Base-by-base conservation (phyloP, 306 rosid genomes). In the Ziziphus jujuba region DNA sequence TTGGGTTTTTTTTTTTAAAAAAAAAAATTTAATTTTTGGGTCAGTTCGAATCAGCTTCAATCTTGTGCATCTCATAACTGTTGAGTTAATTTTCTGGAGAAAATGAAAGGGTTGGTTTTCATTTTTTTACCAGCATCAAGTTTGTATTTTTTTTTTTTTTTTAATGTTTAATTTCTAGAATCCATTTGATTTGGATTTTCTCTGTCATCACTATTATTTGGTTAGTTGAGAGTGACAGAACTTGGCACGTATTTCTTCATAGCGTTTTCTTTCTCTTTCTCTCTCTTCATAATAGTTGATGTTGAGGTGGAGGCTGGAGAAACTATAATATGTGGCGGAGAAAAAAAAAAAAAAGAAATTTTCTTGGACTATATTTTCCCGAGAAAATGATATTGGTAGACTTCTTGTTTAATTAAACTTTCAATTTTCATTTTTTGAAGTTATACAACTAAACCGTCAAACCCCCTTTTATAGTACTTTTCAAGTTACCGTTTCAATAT, bases 381-480 rank as follows among this genome's bases (percentile, higher is more conserved):
- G 43, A 65, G 63, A 59, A 77, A 65, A 52, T 45, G 9, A 44
- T 20, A 6, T 12, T 2, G 21, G 50, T 24, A 13, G 48, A 53
- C 24, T 17, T 43, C 13, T 57, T 45, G 13, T 38, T 63, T 11
- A 11, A 23, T 22, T 23, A n/a, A 31, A 28, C 33, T 24, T 51
- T 68, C 6, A 23, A 58, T 13, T 64, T 45, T 33, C 28, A 40
- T 43, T 44, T 34, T 63, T 72, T 45, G 13, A 12, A 55, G 59
- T 59, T 40, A 40, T 40, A 12, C 45, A 1, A 36, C 48, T 52
- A 62, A 53, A 40, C 51, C 25, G 52, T 72, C 75, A 80, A 58
- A n/a, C n/a, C n/a, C n/a, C 62, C 48, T 59, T 68, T 53, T 63
- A 57, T n/a, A 43, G 68, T 72, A 61, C 11, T 67, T 45, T 48